Evolutionary conservation across 129 eudicot genomes (phyloP), one percentile per base, ranked within the genome.

Genomic region (Arctium minus): DNA sequence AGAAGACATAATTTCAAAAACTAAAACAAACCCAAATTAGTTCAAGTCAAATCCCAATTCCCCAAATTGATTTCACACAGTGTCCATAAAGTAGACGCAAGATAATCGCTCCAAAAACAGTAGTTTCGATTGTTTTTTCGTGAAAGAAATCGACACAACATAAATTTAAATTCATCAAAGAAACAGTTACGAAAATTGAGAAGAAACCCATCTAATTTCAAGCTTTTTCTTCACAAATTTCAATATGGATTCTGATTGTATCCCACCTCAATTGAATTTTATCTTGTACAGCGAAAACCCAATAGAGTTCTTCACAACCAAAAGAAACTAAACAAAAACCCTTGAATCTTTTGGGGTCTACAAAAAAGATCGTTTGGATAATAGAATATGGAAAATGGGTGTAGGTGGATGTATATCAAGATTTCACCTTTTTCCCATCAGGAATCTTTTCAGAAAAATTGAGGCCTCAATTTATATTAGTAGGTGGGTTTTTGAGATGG

Each of bases 1-100:
- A 44, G 8, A 33, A 79, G 31, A 79, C 2, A 73, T 13, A 3
- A 73, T 18, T 78, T 73, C 22, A 18, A 65, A 50, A 73, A 81
- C 12, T 35, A 82, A 60, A 77, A 77, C 80, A 72, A 81, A 30
- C 87, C 80, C 46, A 64, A 42, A 64, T 73, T 79, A 79, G 65
- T 53, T 37, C 38, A 5, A 17, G 39, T 65, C 75, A 84, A 73
- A 78, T 78, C 79, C 68, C 44, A 77, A 70, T 50, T 30, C 70
- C 81, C 82, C 73, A 83, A 69, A 80, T 46, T 53, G 12, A 15
- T 36, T 72, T 53, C 29, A 56, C 70, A 72, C 10, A 74, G 40
- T 31, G 53, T 36, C 40, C 77, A 76, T 76, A 73, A 69, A 76
- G 4, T 8, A 70, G 72, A 73, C 60, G 42, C 73, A 22, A 36